phyloP scores from a whole-genome alignment of 805 yeast genomes.

The Pachysolen tannophilus region DNA sequence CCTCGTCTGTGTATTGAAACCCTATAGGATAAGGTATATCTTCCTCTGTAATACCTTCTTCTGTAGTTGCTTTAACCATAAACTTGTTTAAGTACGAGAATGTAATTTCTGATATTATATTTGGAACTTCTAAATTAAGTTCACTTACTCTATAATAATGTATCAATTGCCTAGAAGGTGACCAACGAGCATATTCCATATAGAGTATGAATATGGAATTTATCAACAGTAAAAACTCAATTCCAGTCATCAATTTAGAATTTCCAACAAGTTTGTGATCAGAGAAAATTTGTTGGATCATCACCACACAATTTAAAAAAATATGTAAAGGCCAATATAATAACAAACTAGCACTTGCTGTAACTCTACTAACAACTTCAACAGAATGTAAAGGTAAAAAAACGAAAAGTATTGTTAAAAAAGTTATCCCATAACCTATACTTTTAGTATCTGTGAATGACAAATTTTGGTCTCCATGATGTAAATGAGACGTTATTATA shows the following conservation, averaged over 20 bases:
- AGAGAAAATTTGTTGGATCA: slow-evolving; percentile 7
- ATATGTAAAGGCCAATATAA: slow-evolving; percentile 30
- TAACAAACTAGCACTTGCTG: slow-evolving; percentile 29
- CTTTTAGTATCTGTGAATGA: slow-evolving; percentile 3
- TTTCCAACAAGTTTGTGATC: slow-evolving; percentile 10
- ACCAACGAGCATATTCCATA: slow-evolving; percentile 2
- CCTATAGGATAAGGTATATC: neutral
- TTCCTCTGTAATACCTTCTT: slow-evolving; percentile 19
- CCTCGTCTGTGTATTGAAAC: neutral
- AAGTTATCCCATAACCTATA: slow-evolving; percentile 9
- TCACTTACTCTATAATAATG: slow-evolving; percentile 9
- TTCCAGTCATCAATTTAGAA: slow-evolving; percentile 9
- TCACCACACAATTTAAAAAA: slow-evolving; percentile 6
- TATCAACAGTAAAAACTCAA: neutral
- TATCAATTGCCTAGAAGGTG: slow-evolving; percentile 10
- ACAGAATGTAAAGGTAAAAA: slow-evolving; percentile 34
- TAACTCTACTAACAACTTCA: slow-evolving; percentile 32
- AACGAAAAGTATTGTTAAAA: slow-evolving; percentile 14
- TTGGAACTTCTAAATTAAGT: slow-evolving; percentile 25
- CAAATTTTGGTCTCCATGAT: neutral
- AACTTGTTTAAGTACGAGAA: slow-evolving; percentile 88
- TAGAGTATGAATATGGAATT: too few relatives aligned
- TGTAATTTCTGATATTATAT: slow-evolving; percentile 67
- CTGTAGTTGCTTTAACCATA: slow-evolving; percentile 58
- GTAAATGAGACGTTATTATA: neutral